phyloP scores from a whole-genome alignment of 257 asterid species.

The Solanum sejunctum region DNA sequence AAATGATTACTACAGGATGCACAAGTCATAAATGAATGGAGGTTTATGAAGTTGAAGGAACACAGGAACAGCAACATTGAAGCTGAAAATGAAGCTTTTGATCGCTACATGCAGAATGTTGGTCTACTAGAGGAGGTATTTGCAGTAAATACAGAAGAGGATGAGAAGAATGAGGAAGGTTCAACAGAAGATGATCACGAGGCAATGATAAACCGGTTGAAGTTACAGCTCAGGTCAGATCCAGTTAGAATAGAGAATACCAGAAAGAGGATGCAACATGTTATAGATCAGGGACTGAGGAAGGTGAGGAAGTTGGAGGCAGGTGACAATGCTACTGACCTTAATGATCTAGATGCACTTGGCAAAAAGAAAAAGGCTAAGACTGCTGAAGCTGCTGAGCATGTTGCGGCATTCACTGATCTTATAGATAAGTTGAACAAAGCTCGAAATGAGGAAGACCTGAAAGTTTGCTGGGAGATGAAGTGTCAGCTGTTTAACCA shows the following conservation, averaged over 20 bases:
- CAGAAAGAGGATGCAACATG: conserved; percentile 55
- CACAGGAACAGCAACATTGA: conserved; percentile 50
- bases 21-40: conserved; percentile 77
- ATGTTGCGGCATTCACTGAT: conserved; percentile 29
- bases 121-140: conserved; percentile 69
- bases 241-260: conserved; percentile 45
- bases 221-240: conserved; percentile 55
- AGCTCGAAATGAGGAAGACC: conserved; percentile 67
- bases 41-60: conserved; percentile 80
- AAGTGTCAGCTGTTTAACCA: conserved; percentile 34
- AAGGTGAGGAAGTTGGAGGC: conserved; percentile 35
- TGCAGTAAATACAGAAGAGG: conserved; percentile 24
- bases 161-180: conserved; percentile 26
- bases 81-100: conserved; percentile 73
- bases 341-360: conserved; percentile 35
- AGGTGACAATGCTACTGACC: conserved; percentile 14
- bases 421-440: conserved; percentile 62
- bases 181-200: conserved; percentile 32
- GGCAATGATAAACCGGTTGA: conserved; percentile 23
- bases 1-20: conserved; percentile 51
- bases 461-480: conserved; percentile 51
- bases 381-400: conserved; percentile 39
- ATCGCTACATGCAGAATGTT: conserved; percentile 67
- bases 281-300: conserved; percentile 61
- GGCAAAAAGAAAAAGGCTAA: conserved; percentile 39